Percentiles rank a stretch among this genome's conserved stretches.
Conservation (phyloP, 2,329 filamentous ascomycete species). For the Thelonectria olida region DNA sequence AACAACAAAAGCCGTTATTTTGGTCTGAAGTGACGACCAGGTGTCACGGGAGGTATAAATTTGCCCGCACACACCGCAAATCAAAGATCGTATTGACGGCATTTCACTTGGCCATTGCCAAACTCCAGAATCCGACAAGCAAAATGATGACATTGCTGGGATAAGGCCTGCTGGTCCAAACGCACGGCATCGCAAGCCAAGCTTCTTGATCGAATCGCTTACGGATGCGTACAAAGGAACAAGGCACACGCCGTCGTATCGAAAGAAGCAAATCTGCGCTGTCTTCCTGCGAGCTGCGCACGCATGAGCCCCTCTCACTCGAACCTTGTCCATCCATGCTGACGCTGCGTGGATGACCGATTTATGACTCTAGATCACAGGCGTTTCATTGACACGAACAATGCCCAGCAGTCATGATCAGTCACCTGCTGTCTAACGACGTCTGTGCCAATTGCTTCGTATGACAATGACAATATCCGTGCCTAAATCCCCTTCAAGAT, state of each 20-base stretch:
- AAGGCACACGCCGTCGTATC: background rate
- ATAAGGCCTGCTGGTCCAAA: constrained; percentile 2
- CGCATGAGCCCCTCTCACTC: background rate
- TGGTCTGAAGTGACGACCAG: background rate
- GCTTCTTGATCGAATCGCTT: background rate
- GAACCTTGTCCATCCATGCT: background rate
- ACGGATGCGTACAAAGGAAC: background rate
- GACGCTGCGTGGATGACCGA: background rate
- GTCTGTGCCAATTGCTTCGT: background rate
- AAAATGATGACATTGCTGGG: constrained; percentile 1
- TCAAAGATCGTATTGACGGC: background rate
- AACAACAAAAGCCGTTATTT: background rate
- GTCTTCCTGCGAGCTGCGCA: constrained; percentile 6
- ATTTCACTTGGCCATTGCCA: constrained; percentile 3
- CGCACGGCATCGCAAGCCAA: constrained; percentile 1
- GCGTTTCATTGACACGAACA: background rate
- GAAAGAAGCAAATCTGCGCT: constrained; percentile 1
- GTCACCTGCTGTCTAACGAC: constrained; percentile 1
- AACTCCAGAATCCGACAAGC: background rate
- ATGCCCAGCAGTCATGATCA: background rate
- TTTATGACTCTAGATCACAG: constrained; percentile 5
- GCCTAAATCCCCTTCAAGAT: background rate
- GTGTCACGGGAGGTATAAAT: background rate
- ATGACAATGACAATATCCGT: constrained; percentile 4
- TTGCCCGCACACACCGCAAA: background rate